Conservation (phyloP, 1,284 basidiomycete species). For the Cryptococcus wingfieldii region DNA sequence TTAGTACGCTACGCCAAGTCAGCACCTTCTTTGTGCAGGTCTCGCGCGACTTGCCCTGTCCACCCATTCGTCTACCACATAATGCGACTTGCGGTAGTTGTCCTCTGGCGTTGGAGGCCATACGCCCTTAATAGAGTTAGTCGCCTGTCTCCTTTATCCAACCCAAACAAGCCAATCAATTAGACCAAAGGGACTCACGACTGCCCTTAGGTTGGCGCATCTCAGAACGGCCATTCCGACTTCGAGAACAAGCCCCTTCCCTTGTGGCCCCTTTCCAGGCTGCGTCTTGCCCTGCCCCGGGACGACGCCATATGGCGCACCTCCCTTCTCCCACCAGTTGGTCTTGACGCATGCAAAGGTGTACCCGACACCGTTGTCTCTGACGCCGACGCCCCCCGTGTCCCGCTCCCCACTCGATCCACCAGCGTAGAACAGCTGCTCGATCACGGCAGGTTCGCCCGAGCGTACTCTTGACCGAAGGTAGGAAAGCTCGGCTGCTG, state of each 20-base stretch:
- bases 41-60: constrained; percentile 59
- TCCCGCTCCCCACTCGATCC: constrained; percentile 52
- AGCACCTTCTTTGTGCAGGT: background rate
- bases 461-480: constrained; percentile 62
- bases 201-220: constrained; percentile 66
- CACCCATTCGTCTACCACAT: constrained; percentile 70
- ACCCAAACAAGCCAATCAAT: constrained; percentile 1
- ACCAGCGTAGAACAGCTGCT: constrained; percentile 63
- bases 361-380: constrained; percentile 56
- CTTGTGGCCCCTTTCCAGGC: constrained; percentile 21
- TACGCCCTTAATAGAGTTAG: constrained; percentile 53
- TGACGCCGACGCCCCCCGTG: constrained; percentile 25
- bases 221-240: constrained; percentile 75
- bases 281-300: constrained; percentile 45
- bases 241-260: constrained; percentile 59
- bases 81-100: constrained; percentile 80
- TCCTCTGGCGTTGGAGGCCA: constrained; percentile 76
- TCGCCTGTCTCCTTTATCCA: background rate
- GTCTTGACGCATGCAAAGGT: constrained; percentile 21
- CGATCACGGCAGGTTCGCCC: constrained; percentile 65
- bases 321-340: constrained; percentile 11
- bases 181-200: constrained; percentile 32
- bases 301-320: constrained; percentile 35
- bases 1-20: constrained; percentile 35
- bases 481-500: constrained; percentile 64